Evolutionary conservation across 129 eudicot species (phyloP), one percentile per base, ranked within the genome.

Genomic region (Erigeron canadensis): DNA sequence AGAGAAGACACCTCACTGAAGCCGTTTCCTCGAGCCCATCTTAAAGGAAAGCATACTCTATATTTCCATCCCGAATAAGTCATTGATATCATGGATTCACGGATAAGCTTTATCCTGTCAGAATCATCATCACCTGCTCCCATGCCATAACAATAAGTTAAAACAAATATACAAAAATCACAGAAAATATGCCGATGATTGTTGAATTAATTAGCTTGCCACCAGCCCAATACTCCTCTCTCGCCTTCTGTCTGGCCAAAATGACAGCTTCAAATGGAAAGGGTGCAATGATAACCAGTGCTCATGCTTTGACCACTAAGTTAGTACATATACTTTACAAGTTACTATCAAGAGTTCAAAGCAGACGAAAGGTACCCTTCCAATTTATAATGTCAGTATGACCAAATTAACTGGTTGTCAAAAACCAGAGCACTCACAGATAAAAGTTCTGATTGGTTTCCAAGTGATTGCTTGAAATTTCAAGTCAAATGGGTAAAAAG

Each of bases 31-130:
- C 55, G 89, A 70, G 65, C 96, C 95, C 98, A 92, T 92, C 75
- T 92, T 95, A 63, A 92, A 95, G 50, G 98, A 86, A 75, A 92
- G 98, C 98, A 89, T 92, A 59, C 87, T 92, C 98, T 15, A 92
- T 89, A 79, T 92, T 92, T 77, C 96, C 98, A 78, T 92, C 98
- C 69, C 96, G 95, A 7, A 72, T 72, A 92, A 67, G 72, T 92
- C 96, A 72, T 69, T 86, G 42, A 89, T 74, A 86, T 88, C 97
- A 55, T 88, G 91, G 13, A 69, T 88, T 88, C 97, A 55, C 90
- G 91, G 13, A 69, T 88, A 77, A 65, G 75, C 63, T 86, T 92
- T 76, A 76, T 83, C 66, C 86, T 79, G 51, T 86, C 86, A 12
- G 88, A 78, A 81, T 85, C 89, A 77, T 83, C 80, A 18, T 81